Conservation (phyloP, 164 flowering plant species). For the Kingdonia uniflora region DNA sequence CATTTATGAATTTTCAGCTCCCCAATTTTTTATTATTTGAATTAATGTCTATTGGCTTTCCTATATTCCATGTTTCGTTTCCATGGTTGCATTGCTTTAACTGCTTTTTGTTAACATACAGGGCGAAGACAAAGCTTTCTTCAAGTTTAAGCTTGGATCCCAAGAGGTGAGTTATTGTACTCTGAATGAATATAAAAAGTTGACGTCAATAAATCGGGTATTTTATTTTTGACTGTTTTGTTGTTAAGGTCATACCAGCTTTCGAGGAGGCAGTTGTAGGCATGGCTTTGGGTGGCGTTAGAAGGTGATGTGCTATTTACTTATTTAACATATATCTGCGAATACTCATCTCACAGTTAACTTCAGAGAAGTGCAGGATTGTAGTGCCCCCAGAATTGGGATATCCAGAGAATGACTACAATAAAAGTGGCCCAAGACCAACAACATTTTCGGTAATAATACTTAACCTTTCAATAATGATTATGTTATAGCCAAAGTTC, state of each 20-base stretch:
- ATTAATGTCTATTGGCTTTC: too few relatives aligned
- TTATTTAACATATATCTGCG: background rate
- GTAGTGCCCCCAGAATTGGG: constrained; percentile 96
- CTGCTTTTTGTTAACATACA: constrained; percentile 13
- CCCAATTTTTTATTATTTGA: background rate
- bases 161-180: constrained; percentile 40
- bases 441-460: constrained; percentile 76
- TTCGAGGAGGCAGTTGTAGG: constrained; percentile 92
- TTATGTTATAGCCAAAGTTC: background rate
- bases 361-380: constrained; percentile 57
- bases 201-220: background rate
- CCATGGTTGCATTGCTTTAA: too few relatives aligned
- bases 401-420: constrained; percentile 84
- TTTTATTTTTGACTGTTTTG: too few relatives aligned
- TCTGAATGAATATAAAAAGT: background rate
- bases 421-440: constrained; percentile 72
- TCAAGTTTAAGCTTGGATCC: constrained; percentile 75
- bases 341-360: constrained; percentile 13
- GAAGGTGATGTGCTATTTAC: constrained; percentile 49
- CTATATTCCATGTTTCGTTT: too few relatives aligned
- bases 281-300: constrained; percentile 75
- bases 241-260: constrained; percentile 82
- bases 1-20: background rate
- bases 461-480: background rate
- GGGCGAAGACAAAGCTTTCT: constrained; percentile 89